Evolutionary conservation across 345 rosid genomes (phyloP), one percentile per base, ranked within the genome.

Genomic region (Eutrema heterophyllum): DNA sequence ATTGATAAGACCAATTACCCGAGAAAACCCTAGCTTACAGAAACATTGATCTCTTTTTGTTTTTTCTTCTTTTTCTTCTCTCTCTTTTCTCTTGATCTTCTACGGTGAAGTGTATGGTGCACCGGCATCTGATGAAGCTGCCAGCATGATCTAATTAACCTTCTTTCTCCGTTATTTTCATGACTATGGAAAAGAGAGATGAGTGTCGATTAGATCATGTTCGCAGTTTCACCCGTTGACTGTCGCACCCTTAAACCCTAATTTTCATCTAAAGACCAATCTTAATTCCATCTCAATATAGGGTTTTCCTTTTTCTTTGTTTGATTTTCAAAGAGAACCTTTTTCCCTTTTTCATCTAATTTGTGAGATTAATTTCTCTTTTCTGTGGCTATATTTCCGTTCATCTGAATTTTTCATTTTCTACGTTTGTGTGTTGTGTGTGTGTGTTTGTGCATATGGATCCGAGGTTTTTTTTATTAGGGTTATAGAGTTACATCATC

Each of bases 101-200:
- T 80, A 55, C 14, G 44, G 27, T 16, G 56, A 66, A 49, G 62
- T 62, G 21, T 46, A 55, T 72, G 84, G 90, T 74, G 89, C 83
- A 73, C 81, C 82, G 77, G 72, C 84, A 83, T 81, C 96, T 76
- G 98, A 80, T 93, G 97, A 93, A 93, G 98, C 98, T 93, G 98
- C 97, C 98, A 93, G 98, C 98, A 89, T 93, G 98, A 93, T 93
- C 93, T 88, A 76, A 86, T 80, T 80, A 32, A 74, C 62, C 70
- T 81, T 75, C 79, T 74, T 81, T 62, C 55, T 43, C 24, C 2
- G 74, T 43, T 71, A 71, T 40, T 59, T 74, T 43, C 4, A n/a
- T 38, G 11, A 33, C 10, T 27, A 49, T 56, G 36, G 50, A 32
- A 27, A 64, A 56, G 66, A 80, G 81, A 41, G n/a, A 21, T 71